Conservation (phyloP, 495 filamentous ascomycete genomes). For the Hypoxylon cercidicola region DNA sequence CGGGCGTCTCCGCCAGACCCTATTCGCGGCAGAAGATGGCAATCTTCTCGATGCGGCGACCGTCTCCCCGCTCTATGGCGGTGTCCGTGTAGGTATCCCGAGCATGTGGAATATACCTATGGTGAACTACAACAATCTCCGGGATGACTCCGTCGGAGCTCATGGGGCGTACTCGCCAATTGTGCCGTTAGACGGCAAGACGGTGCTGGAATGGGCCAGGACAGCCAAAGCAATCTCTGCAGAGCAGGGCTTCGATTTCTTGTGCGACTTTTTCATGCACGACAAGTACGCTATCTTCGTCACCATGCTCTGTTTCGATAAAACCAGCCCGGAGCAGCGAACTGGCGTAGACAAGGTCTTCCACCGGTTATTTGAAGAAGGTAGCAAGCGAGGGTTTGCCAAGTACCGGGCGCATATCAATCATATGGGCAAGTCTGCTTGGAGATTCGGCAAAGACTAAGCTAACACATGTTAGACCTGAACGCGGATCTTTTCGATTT, state of each 20-base stretch:
- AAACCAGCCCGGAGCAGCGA: constrained; percentile 49
- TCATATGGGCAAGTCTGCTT: constrained; percentile 52
- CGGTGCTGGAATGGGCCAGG: constrained; percentile 52
- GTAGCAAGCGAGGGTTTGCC: constrained; percentile 52
- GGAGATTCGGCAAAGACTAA: not conserved
- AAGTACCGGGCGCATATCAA: constrained; percentile 57
- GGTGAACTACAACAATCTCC: constrained; percentile 51
- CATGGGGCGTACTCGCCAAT: constrained; percentile 58
- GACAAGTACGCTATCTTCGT: constrained; percentile 55
- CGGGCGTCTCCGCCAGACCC: constrained; percentile 48
- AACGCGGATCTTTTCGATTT: constrained; percentile 57
- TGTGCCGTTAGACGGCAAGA: constrained; percentile 51
- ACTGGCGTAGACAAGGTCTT: constrained; percentile 46
- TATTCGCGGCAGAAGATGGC: constrained; percentile 52
- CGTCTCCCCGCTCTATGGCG: constrained; percentile 49
- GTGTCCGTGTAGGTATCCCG: constrained; percentile 54
- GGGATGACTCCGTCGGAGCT: constrained; percentile 47
- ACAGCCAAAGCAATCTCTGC: constrained; percentile 51
- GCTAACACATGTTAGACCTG: constrained; percentile 46
- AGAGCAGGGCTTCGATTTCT: constrained; percentile 53
- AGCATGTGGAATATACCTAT: constrained; percentile 54
- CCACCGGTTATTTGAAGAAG: constrained; percentile 48
- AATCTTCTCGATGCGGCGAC: constrained; percentile 50
- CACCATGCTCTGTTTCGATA: constrained; percentile 58
- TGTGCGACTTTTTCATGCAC: constrained; percentile 59